Evolutionary conservation across 306 rosid species (phyloP), one percentile per base, ranked within the genome.

Genomic region (Senna siamea): DNA sequence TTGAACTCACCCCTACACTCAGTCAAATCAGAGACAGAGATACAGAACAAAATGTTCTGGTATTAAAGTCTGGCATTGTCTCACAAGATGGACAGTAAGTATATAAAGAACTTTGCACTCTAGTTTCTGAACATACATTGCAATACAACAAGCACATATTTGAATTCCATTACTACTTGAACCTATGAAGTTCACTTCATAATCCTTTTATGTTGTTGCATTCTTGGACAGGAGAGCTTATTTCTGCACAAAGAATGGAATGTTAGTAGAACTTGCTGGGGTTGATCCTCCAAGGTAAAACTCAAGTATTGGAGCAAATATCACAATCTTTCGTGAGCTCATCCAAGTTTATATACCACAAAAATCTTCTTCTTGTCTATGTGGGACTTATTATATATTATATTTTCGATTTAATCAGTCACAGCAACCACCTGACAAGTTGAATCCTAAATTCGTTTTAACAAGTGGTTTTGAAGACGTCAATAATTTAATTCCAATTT

Each of bases 201-300:
- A 43, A 19, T 14, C 65, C 11, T 61, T 71, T 73, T 23, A 9
- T 78, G 38, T 79, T 82, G 73, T 65, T 69, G 74, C 23, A 60
- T 82, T 77, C 66, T 32, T 35, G 52, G 12, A 50, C 85, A 89
- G 98, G 83, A 85, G 87, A 82, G 82, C 84, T 64, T 93, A 93
- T 82, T 93, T 93, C 86, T 87, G 87, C 70, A 86, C 97, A 55
- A 85, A 78, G 82, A 85, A 78, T 54, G 92, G 96, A 77, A 76
- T 86, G 41, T 64, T 93, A 23, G 32, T 91, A 60, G 98, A 93
- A 78, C 86, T 93, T 46, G 63, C 37, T 20, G 89, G 77, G 73
- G 50, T 76, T 78, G 94, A 85, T 47, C 87, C 96, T 70, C 85
- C 91, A 81, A 88, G 97, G 98, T 93, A 88, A 87, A 75, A 79